Evolutionary conservation across 176 grass and related monocot genomes (phyloP).

Genomic region (Triticum monococcum): DNA sequence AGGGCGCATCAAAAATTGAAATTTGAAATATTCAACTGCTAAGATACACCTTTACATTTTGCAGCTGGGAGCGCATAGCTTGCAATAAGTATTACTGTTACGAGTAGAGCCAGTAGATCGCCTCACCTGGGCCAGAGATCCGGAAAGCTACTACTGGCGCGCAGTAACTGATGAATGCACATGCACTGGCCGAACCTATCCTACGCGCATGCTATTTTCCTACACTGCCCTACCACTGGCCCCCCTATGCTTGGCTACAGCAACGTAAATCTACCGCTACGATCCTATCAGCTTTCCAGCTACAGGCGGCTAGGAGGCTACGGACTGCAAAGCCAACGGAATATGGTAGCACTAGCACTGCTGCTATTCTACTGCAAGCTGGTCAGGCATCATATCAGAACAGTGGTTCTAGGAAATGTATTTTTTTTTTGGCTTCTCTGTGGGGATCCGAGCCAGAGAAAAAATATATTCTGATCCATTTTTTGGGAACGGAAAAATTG

Average conservation of each 20-base stretch:
- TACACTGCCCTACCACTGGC: background rate
- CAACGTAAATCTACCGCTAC: background rate
- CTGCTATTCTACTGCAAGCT: background rate
- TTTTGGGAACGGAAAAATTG: too few relatives aligned
- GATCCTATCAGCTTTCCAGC: background rate
- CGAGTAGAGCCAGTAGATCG: background rate
- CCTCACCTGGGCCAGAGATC: slow-evolving; percentile 5
- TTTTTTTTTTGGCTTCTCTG: background rate
- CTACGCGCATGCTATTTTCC: slow-evolving; percentile 7
- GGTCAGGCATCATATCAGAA: slow-evolving; percentile 6
- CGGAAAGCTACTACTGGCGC: background rate
- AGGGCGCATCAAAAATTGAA: too few relatives aligned
- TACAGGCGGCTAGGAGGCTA: background rate
- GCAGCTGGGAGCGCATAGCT: background rate
- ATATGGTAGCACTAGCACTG: slow-evolving; percentile 32
- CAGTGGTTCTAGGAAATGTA: background rate
- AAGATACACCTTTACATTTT: background rate
- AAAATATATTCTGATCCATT: too few relatives aligned
- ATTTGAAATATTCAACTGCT: too few relatives aligned
- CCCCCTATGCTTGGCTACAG: background rate
- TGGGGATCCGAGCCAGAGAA: background rate
- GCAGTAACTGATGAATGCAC: slow-evolving; percentile 3
- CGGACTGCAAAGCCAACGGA: slow-evolving; percentile 16
- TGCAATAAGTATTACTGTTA: background rate
- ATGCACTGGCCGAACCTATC: background rate